These are phyloP conservation scores for Yamadazyma paraphyllophila DNA, from an alignment of 805 yeast genomes.

Conservation along the genomic window DNA sequence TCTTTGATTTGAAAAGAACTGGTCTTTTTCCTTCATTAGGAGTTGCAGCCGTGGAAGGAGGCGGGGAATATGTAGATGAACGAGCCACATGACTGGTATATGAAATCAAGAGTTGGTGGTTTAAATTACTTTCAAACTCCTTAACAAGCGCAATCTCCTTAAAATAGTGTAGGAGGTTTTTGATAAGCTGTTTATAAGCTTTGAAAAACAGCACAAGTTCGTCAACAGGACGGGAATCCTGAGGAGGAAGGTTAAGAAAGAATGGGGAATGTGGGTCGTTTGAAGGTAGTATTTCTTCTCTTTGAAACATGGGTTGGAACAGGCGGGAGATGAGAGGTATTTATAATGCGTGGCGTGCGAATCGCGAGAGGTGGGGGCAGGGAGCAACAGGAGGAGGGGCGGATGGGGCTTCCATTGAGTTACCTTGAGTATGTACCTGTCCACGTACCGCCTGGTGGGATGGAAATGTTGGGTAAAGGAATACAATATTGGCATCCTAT, in stretches of 20 bases:
- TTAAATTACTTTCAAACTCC: constrained; percentile 40
- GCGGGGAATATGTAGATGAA: constrained; percentile 7
- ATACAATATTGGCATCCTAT: no score
- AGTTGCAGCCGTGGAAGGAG: constrained; percentile 7
- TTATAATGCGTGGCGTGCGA: not conserved
- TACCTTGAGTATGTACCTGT: no score
- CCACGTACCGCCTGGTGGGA: not conserved
- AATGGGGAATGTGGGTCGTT: constrained; percentile 37
- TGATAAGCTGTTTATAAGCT: constrained; percentile 40
- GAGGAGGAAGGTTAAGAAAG: constrained; percentile 36
- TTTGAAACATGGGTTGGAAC: not conserved
- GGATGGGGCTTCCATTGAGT: not conserved
- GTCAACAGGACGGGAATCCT: constrained; percentile 39
- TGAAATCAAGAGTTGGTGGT: constrained; percentile 36
- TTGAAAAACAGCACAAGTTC: constrained; percentile 38
- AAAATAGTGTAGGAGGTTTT: constrained; percentile 34
- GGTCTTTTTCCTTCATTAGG: constrained; percentile 18
- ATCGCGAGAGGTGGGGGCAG: not conserved
- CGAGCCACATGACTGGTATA: constrained; percentile 20
- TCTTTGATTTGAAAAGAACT: constrained; percentile 22
- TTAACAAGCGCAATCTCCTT: constrained; percentile 48
- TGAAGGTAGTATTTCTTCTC: constrained; percentile 30
- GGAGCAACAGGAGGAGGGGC: not conserved
- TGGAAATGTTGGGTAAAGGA: not conserved
- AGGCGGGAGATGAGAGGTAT: not conserved